Evolutionary conservation across 192 early-diverging fungal species (phyloP), one percentile per base, ranked within the genome.

Genomic region (Martensiomyces pterosporus): DNA sequence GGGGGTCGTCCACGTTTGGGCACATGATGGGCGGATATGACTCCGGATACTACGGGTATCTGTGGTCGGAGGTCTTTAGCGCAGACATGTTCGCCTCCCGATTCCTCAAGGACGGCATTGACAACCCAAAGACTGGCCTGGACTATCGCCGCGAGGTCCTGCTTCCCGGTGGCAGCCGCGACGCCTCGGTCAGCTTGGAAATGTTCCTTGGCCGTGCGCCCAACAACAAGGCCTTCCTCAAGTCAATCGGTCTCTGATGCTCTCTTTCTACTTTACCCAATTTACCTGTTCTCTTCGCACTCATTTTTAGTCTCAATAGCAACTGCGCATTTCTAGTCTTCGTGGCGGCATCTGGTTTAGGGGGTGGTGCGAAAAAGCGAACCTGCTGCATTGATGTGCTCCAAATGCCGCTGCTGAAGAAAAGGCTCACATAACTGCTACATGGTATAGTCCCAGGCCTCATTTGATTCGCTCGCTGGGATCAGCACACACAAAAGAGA

Each of bases 121-220:
- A 79, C 36, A 82, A 82, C 53, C 49, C 61, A 12, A 47, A 61
- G 25, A 67, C 78, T 9, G 88, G 88, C 18, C 39, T 66, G 16
- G 75, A 78, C 46, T 90, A 90, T 47, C 82, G 88, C 49, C 69
- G 72, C 18, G 67, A 75, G 27, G 83, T 90, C 65, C 63, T 90
- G 33, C 70, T 75, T 7, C 80, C 74, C 16, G 83, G 83, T n/a
- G 85, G 86, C 40, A 79, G 79, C 50, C 67, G 64, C 6, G 89
- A 93, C 67, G 84, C 81, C 3, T 82, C 82, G 53, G 85, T 83
- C 42, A 60, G 85, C 16, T 56, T 92, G 43, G 75, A 69, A 39
- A 64, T 63, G 33, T 93, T 93, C 76, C 67, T 93, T 43, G 88
- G 88, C 19, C 80, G 91, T 22, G 85, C 91, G 57, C 90, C 90